phyloP scores from a whole-genome alignment of 2,329 filamentous ascomycete genomes.

The Xylaria sp. region DNA sequence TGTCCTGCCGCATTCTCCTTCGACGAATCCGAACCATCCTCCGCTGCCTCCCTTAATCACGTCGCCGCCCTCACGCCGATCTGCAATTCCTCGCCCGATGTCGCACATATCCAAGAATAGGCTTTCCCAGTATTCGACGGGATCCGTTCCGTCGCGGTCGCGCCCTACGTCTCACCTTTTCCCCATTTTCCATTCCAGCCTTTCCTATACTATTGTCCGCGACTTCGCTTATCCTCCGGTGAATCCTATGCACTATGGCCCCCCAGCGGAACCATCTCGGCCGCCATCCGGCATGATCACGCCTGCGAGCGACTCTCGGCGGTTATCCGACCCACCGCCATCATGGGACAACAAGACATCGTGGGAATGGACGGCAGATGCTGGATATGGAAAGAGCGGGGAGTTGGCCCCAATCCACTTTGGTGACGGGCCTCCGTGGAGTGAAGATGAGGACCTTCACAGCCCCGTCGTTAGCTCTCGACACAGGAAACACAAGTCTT shows the following conservation, averaged over 20 bases:
- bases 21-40: constrained; percentile 64
- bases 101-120: constrained; percentile 84
- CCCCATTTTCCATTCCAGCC: constrained; percentile 84
- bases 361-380: constrained; percentile 67
- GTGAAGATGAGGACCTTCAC: constrained; percentile 93
- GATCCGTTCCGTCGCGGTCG: constrained; percentile 76
- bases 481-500: constrained; percentile 87
- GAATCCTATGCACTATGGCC: constrained; percentile 93
- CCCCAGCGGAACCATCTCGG: constrained; percentile 77
- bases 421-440: constrained; percentile 90
- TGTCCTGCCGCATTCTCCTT: constrained; percentile 51
- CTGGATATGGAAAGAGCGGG: constrained; percentile 68
- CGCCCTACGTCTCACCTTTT: constrained; percentile 85
- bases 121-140: constrained; percentile 83
- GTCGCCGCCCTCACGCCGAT: constrained; percentile 67
- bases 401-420: constrained; percentile 86
- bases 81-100: constrained; percentile 72
- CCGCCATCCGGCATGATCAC: constrained; percentile 85
- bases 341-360: constrained; percentile 77
- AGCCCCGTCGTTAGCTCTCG: constrained; percentile 88
- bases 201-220: constrained; percentile 88
- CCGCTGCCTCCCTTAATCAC: constrained; percentile 68
- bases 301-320: constrained; percentile 80
- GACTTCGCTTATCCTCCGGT: constrained; percentile 91
- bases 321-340: constrained; percentile 84